These are phyloP conservation scores for Trematosphaeria pertusa DNA, from an alignment of 2,329 filamentous ascomycete species.

Conservation along the genomic window DNA sequence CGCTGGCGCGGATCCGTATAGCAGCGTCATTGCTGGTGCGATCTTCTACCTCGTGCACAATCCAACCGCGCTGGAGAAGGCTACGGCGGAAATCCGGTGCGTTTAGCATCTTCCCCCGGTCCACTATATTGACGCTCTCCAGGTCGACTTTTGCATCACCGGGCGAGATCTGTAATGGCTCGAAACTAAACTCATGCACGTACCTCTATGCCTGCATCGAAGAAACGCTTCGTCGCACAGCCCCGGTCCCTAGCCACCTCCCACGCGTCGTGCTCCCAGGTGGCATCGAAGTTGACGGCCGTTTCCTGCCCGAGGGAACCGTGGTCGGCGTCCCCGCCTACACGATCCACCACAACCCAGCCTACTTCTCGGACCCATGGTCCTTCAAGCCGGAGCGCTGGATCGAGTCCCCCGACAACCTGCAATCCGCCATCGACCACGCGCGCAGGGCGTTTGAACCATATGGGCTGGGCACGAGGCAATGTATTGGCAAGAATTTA, in stretches of 20 bases:
- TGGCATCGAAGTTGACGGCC: constrained; percentile 31
- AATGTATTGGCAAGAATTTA: constrained; percentile 71
- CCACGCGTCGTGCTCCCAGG: constrained; percentile 34
- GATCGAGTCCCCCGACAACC: constrained; percentile 19
- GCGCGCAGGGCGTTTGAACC: constrained; percentile 74
- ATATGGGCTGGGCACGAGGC: constrained; percentile 67
- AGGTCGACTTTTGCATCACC: constrained; percentile 15
- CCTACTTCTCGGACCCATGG: constrained; percentile 24
- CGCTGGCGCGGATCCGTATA: constrained; percentile 51
- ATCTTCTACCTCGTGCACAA: constrained; percentile 52
- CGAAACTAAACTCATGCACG: constrained; percentile 26
- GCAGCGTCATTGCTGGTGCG: constrained; percentile 35
- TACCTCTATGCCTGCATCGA: constrained; percentile 44
- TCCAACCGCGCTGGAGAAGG: constrained; percentile 26
- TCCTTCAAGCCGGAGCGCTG: constrained; percentile 26
- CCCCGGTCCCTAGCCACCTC: constrained; percentile 34
- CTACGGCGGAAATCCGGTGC: constrained; percentile 32
- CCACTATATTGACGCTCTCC: background rate
- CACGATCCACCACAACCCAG: constrained; percentile 26
- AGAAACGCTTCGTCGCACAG: constrained; percentile 37
- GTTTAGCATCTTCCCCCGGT: background rate
- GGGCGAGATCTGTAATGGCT: constrained; percentile 30
- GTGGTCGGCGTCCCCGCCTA: constrained; percentile 35
- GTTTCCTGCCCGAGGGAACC: constrained; percentile 26
- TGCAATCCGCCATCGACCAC: constrained; percentile 12